Base-by-base conservation (phyloP, 192 early-diverging fungal species). In the Coemansia sp. region DNA sequence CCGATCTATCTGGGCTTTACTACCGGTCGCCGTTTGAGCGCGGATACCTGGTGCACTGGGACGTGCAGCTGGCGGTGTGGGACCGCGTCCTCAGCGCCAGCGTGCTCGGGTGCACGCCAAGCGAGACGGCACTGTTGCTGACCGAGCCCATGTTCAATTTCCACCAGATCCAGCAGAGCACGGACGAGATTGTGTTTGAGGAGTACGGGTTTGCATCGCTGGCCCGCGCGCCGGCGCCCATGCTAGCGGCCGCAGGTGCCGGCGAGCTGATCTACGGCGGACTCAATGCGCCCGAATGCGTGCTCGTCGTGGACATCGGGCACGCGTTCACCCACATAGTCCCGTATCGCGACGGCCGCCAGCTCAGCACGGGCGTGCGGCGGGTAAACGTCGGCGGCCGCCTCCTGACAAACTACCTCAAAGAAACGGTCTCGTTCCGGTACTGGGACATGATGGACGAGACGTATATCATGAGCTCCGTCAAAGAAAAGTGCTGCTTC, bases 381-480 rank as follows among this genome's bases (percentile, higher is more conserved):
- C 77, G 90, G 21, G 87, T 95, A 32, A 88, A 92, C 47, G 86
- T 95, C 10, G 93, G 91, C 29, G 93, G 93, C 4, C 93, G 91
- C 40, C 69, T 95, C 40, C 67, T 95, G 56, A 95, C 93, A 8
- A 95, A 88, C 63, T 89, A 92, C 49, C 69, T 95, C 11, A 95
- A 95, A 60, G 93, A 95, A 57, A 83, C 86, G n/a, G 87, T 95
- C 21, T 93, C 93, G n/a, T 95, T 95, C 60, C 79, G 92, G 80
- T 85, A 91, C 58, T 95, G 89, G 85, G 88, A 95, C 60, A 95
- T 95, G 93, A 95, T 92, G 91, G 91, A 95, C 50, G 91, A 95
- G 68, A 90, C 91, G 0, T 88, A 83, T 53, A 77, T 95, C n/a
- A 85, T 95, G 50, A 90, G 88, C 57, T 80, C 89, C 19, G 85